These are phyloP conservation scores for Hordeum marinum DNA, from an alignment of 176 grass and related monocot species.

Conservation along the genomic window DNA sequence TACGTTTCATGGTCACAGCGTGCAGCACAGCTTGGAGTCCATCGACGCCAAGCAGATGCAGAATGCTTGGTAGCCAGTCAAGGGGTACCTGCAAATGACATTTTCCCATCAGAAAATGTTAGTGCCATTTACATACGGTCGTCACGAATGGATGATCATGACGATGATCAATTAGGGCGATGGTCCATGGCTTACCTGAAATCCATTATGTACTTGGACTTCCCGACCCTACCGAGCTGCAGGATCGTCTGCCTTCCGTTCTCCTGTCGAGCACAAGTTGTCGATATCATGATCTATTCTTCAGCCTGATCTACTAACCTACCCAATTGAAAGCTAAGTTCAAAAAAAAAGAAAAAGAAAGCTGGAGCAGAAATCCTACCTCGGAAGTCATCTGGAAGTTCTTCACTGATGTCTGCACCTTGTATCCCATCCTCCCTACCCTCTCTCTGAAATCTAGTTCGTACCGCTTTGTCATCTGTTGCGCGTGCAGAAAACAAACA, in stretches of 20 bases:
- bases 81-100: constrained; percentile 50
- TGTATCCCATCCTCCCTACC: constrained; percentile 73
- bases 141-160: too few relatives aligned
- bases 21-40: constrained; percentile 86
- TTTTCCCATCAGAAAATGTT: neutral
- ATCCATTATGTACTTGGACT: constrained; percentile 84
- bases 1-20: constrained; percentile 33
- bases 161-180: neutral
- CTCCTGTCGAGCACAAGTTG: constrained; percentile 26
- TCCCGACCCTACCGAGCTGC: constrained; percentile 76
- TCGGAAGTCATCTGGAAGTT: constrained; percentile 85
- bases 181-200: constrained; percentile 50
- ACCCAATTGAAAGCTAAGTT: neutral
- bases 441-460: constrained; percentile 96
- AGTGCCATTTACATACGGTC: too few relatives aligned
- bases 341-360: too few relatives aligned
- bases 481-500: neutral
- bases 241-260: constrained; percentile 78
- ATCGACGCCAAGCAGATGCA: constrained; percentile 91
- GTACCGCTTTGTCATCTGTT: constrained; percentile 67
- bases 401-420: constrained; percentile 87
- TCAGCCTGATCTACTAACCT: neutral
- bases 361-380: constrained; percentile 22
- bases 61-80: constrained; percentile 95
- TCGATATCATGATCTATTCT: neutral